Conservation (phyloP, 192 early-diverging fungal genomes). For the Backusella luteola region DNA sequence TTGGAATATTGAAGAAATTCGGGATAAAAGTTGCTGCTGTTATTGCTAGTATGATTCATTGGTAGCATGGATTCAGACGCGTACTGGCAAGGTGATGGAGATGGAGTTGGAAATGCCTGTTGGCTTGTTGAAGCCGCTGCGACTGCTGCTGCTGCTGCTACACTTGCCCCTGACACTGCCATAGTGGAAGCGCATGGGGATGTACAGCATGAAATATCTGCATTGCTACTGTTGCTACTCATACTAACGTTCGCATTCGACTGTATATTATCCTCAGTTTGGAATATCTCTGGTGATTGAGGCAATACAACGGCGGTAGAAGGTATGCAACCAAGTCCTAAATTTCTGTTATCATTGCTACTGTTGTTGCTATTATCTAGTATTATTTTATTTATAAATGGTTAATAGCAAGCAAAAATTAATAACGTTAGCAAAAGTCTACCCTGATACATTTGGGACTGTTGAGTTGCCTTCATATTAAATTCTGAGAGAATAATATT, state of each 20-base stretch:
- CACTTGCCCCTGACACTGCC: background rate
- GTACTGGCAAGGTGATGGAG: slow-evolving; percentile 1
- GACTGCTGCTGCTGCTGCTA: background rate
- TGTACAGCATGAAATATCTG: slow-evolving; percentile 14
- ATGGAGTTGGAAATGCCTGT: slow-evolving; percentile 14
- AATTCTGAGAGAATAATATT: background rate
- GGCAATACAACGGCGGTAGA: slow-evolving; percentile 2
- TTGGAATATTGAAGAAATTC: slow-evolving; percentile 28
- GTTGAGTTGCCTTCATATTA: background rate
- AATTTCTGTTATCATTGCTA: background rate
- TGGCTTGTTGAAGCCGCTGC: background rate
- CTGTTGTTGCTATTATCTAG: background rate
- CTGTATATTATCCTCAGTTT: background rate
- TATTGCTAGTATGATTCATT: background rate
- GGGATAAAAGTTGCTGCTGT: slow-evolving; percentile 15
- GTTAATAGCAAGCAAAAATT: background rate
- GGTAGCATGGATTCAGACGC: slow-evolving; percentile 1
- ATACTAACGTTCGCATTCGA: background rate
- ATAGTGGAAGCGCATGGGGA: slow-evolving; percentile 1
- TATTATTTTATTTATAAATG: background rate
- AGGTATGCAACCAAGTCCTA: background rate
- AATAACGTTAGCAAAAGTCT: background rate
- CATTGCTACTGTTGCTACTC: background rate
- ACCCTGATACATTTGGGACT: slow-evolving; percentile 4
- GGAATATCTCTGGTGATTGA: slow-evolving; percentile 6